Evolutionary conservation across 768 basidiomycete genomes (phyloP), one percentile per base, ranked within the genome.

Genomic region (Harrya chromipes): DNA sequence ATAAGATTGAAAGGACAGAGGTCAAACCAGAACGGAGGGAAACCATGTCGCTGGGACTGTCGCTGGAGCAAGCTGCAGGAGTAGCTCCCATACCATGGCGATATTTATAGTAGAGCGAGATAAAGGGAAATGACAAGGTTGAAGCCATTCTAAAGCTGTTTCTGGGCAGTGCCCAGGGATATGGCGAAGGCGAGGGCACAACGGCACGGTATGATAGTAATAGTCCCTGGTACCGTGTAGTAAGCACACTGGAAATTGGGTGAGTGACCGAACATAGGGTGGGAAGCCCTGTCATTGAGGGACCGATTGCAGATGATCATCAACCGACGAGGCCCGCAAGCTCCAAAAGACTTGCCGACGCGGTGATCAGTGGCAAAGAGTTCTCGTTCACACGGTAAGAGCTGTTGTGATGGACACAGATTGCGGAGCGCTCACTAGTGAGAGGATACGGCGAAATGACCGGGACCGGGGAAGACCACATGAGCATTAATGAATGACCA

Each of bases 101-200:
- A 29, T 55, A 53, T 65, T 54, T 66, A 62, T 61, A 50, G 34
- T 4, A 24, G 23, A 37, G 29, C 27, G 17, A 19, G 6, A 24
- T n/a, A 19, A 35, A 42, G 21, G 13, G 16, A 31, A 13, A 20
- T 8, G 21, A 16, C 46, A 14, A 29, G 35, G 20, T 26, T 11
- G 26, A 29, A 23, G 16, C 21, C 40, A 12, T 27, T 6, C 16
- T 13, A 7, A 2, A n/a, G 19, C 40, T 43, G 27, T 34, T 36
- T 46, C 49, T 41, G 33, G 24, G 17, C 23, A n/a, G 8, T 13
- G 17, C 34, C 33, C 7, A n/a, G 50, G 14, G 33, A 16, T 33
- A 33, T 14, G 36, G 19, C 23, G 37, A 42, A 29, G 33, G 39
- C 7, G 44, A 9, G 34, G 29, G 33, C 17, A 40, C 12, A 2